Evolutionary conservation across 768 basidiomycete species (phyloP).

Genomic region (Boletus rex-veris): DNA sequence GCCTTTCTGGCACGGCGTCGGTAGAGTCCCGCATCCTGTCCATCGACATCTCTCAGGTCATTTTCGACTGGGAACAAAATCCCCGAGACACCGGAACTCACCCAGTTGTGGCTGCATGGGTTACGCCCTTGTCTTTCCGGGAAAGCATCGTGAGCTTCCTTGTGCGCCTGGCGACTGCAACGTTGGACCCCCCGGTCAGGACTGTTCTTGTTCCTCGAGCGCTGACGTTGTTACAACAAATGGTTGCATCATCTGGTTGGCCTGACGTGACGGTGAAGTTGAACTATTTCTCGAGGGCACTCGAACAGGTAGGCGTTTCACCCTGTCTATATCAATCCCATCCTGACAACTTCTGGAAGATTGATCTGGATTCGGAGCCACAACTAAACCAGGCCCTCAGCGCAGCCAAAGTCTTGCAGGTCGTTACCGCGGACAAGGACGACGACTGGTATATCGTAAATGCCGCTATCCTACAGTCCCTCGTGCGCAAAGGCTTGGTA

Average conservation of each 20-base stretch:
- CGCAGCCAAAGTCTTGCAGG: conserved; percentile 84
- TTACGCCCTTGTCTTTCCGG: conserved; percentile 72
- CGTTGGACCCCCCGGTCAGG: conserved; percentile 44
- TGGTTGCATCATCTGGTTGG: conserved; percentile 85
- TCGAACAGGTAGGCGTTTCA: conserved; percentile 60
- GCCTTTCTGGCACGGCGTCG: conserved; percentile 68
- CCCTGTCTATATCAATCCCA: neutral
- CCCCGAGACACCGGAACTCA: conserved; percentile 31
- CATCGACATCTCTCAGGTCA: conserved; percentile 86
- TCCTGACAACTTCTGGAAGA: conserved; percentile 40
- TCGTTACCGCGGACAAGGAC: conserved; percentile 78
- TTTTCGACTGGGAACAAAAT: conserved; percentile 91
- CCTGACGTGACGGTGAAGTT: conserved; percentile 89
- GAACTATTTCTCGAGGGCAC: conserved; percentile 79
- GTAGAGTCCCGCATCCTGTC: conserved; percentile 82
- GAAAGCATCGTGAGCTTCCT: conserved; percentile 95
- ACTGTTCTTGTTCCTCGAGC: conserved; percentile 56
- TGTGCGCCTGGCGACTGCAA: conserved; percentile 79
- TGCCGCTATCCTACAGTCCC: conserved; percentile 67
- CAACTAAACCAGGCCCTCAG: conserved; percentile 68
- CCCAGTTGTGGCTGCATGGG: conserved; percentile 46
- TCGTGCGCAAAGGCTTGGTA: conserved; percentile 83
- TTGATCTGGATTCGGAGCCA: conserved; percentile 65
- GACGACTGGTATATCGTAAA: conserved; percentile 80
- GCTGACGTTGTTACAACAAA: conserved; percentile 63